Conservation (phyloP, 139 green algal genomes). For the Picochlorum sp. region DNA sequence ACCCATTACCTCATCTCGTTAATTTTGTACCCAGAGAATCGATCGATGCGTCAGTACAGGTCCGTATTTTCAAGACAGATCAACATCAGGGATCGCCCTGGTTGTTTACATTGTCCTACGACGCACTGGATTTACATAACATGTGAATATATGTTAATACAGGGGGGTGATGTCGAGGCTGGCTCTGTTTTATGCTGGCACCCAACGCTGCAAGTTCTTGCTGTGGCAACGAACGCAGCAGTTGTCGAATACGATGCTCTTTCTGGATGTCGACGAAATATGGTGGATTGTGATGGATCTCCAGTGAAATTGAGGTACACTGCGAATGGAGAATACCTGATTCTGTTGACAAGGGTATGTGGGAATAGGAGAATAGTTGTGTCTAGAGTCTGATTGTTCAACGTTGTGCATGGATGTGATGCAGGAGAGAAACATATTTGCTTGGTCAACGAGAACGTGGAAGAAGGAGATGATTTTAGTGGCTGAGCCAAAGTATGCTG, state of each 20-base stretch:
- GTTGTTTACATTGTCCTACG: neutral
- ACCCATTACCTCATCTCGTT: neutral
- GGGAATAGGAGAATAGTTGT: neutral
- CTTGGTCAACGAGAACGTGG: conserved; percentile 23
- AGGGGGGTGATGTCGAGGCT: conserved; percentile 4
- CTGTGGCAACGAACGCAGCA: conserved; percentile 12
- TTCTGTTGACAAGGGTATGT: conserved; percentile 23
- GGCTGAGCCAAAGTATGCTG: conserved; percentile 19
- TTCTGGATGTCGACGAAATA: conserved; percentile 21
- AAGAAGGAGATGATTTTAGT: conserved; percentile 14
- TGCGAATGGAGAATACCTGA: conserved; percentile 7
- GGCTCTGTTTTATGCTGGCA: conserved; percentile 11
- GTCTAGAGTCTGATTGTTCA: neutral
- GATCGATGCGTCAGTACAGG: conserved; percentile 11
- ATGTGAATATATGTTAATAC: neutral
- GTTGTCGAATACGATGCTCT: conserved; percentile 30
- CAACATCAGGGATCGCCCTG: neutral
- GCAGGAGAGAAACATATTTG: conserved; percentile 24
- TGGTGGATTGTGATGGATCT: conserved; percentile 18
- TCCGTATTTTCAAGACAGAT: conserved; percentile 2
- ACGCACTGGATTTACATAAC: neutral
- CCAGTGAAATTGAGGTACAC: conserved; percentile 24
- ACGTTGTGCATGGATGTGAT: neutral
- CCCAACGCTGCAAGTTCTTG: conserved; percentile 8
- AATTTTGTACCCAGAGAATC: conserved; percentile 7